Conservation (phyloP, 106 monocot species). For the Agapanthus africanus region DNA sequence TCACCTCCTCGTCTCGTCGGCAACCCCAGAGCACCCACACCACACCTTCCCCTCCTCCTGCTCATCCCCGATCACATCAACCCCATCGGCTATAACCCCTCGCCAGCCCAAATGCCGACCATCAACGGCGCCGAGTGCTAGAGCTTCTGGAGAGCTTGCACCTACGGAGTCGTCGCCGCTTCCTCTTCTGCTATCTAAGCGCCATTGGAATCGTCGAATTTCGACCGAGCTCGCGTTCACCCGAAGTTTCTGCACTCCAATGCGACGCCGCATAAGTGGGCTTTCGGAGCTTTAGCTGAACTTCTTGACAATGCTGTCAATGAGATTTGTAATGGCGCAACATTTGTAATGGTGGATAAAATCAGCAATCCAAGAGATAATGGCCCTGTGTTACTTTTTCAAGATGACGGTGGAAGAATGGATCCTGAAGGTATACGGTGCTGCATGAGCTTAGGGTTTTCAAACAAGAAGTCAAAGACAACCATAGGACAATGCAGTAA, state of each 20-base stretch:
- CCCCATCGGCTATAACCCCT: too few species aligned
- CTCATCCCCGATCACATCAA: too few species aligned
- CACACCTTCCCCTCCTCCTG: too few species aligned
- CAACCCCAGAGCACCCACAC: too few species aligned
- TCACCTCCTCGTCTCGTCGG: too few species aligned
- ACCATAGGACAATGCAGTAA: conserved; percentile 89
- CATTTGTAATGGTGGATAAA: conserved; percentile 70
- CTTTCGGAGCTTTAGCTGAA: conserved; percentile 91
- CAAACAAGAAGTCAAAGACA: conserved; percentile 63
- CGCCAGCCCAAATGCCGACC: too few species aligned
- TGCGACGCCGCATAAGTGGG: conserved; percentile 94
- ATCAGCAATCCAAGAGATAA: conserved; percentile 23
- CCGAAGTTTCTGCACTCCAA: conserved; percentile 93
- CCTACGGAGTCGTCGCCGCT: too few species aligned
- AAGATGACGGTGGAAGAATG: conserved; percentile 92
- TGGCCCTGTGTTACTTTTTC: conserved; percentile 51
- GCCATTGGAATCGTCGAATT: too few species aligned
- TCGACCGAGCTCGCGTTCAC: conserved; percentile 76
- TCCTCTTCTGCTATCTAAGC: too few species aligned
- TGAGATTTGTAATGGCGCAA: conserved; percentile 82
- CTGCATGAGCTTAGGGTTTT: conserved; percentile 94
- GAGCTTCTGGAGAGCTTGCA: too few species aligned
- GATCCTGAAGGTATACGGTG: conserved; percentile 68
- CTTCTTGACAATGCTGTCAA: conserved; percentile 90
- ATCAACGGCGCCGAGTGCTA: too few species aligned